phyloP scores from a whole-genome alignment of 2,329 filamentous ascomycete species.

The Monosporascus sp. region DNA sequence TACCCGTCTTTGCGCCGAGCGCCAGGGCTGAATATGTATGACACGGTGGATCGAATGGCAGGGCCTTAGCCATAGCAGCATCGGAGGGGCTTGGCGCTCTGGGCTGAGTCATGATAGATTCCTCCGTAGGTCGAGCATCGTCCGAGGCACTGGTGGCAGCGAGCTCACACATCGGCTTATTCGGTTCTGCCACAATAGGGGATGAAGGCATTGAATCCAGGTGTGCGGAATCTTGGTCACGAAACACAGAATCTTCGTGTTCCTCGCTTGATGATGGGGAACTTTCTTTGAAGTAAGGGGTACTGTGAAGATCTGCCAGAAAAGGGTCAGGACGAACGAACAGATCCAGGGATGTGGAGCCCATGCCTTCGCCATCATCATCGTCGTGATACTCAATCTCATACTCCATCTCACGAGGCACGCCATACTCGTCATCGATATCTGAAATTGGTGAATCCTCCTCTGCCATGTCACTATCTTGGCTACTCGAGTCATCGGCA shows the following conservation, averaged over 20 bases:
- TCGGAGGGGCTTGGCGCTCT: slow-evolving; percentile 25
- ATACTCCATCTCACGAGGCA: slow-evolving; percentile 3
- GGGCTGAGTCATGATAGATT: neutral
- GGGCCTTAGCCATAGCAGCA: slow-evolving; percentile 25
- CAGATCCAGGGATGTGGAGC: neutral
- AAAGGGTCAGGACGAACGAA: neutral
- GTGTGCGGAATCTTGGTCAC: neutral
- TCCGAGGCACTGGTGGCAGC: slow-evolving; percentile 2
- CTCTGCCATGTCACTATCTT: neutral
- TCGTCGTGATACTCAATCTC: slow-evolving; percentile 7
- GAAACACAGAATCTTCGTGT: neutral
- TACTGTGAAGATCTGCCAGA: slow-evolving; percentile 1
- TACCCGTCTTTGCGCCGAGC: slow-evolving; percentile 31
- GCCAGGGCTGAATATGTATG: slow-evolving; percentile 21
- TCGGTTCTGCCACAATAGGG: neutral
- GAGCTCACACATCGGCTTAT: neutral
- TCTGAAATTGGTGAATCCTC: slow-evolving; percentile 6
- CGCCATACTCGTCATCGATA: slow-evolving; percentile 1
- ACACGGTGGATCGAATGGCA: slow-evolving; percentile 21
- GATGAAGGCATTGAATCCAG: slow-evolving; percentile 1
- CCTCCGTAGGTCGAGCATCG: slow-evolving; percentile 4
- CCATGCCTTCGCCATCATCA: slow-evolving; percentile 11
- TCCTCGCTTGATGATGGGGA: slow-evolving; percentile 7
- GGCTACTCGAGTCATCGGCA: slow-evolving; percentile 1
- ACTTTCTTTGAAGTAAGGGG: slow-evolving; percentile 6